Conservation (phyloP, 306 rosid genomes). For the Morella rubra region DNA sequence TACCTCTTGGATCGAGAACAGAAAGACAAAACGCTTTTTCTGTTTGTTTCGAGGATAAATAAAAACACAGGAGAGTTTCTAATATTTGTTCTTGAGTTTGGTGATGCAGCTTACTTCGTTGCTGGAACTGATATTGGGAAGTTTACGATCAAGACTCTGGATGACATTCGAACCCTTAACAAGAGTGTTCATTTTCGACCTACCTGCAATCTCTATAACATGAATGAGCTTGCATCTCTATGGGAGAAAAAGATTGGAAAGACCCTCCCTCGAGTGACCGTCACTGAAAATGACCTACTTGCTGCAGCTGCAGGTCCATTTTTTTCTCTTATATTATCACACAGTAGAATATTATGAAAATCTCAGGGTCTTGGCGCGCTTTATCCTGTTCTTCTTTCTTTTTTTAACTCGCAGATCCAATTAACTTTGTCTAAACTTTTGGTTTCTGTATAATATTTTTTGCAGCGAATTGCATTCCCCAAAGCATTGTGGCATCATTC, state of each 20-base stretch:
- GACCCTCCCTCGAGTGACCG: slow-evolving; percentile 53
- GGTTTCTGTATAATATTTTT: background rate
- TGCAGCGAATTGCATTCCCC: slow-evolving; percentile 56
- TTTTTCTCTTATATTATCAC: background rate
- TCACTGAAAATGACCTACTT: slow-evolving; percentile 49
- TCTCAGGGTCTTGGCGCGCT: too few relatives aligned
- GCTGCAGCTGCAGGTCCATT: slow-evolving; percentile 59
- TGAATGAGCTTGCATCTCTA: slow-evolving; percentile 56
- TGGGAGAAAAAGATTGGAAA: slow-evolving; percentile 68
- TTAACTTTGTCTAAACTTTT: background rate
- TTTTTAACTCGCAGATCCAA: too few relatives aligned
- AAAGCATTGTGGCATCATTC: slow-evolving; percentile 69
- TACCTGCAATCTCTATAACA: slow-evolving; percentile 36
- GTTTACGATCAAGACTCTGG: slow-evolving; percentile 48
- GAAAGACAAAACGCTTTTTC: too few relatives aligned
- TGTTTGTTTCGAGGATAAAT: too few relatives aligned
- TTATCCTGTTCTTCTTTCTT: too few relatives aligned
- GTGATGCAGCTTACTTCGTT: slow-evolving; percentile 57
- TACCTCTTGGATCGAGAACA: too few relatives aligned
- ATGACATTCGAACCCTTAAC: slow-evolving; percentile 49
- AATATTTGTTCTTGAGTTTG: background rate
- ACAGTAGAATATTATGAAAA: background rate
- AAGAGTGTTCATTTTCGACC: slow-evolving; percentile 71
- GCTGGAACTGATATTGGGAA: slow-evolving; percentile 66
- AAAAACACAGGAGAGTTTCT: too few relatives aligned